These are phyloP conservation scores for Fraxinus paxiana DNA, from an alignment of 305 asterid species.

Conservation along the genomic window DNA sequence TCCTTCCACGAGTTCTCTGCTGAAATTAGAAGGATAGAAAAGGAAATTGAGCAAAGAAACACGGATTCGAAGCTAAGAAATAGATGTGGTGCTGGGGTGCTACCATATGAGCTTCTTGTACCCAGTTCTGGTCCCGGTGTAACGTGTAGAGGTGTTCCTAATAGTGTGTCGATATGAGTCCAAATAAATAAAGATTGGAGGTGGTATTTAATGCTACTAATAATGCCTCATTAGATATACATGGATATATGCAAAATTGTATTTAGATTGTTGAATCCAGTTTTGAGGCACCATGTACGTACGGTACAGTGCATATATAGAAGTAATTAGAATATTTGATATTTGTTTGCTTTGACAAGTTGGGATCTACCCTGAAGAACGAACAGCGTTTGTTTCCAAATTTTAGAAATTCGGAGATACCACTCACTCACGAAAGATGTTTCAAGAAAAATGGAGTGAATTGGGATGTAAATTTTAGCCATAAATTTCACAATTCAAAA, in stretches of 20 bases:
- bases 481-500: no score
- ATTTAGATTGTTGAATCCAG: no score
- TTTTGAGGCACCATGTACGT: background rate
- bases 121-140: slow-evolving; percentile 88
- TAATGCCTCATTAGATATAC: background rate
- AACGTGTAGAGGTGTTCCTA: slow-evolving; percentile 88
- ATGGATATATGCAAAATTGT: no score
- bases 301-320: background rate
- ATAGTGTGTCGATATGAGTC: slow-evolving; percentile 79
- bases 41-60: slow-evolving; percentile 73
- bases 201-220: background rate
- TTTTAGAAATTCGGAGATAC: no score
- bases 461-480: no score
- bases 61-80: slow-evolving; percentile 40
- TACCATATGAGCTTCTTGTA: slow-evolving; percentile 85
- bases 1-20: slow-evolving; percentile 67
- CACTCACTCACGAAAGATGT: no score
- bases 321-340: no score
- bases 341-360: background rate
- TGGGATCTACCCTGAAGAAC: no score
- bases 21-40: slow-evolving; percentile 48
- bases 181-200: background rate
- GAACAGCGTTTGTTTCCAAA: no score
- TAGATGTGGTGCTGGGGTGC: slow-evolving; percentile 89
- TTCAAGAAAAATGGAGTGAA: background rate